A percentile compares a stretch with the other conserved stretches of the same genome.
These are phyloP conservation scores for Globisporangium splendens DNA, from an alignment of 352 stramenopile genomes.

Conservation along the genomic window DNA sequence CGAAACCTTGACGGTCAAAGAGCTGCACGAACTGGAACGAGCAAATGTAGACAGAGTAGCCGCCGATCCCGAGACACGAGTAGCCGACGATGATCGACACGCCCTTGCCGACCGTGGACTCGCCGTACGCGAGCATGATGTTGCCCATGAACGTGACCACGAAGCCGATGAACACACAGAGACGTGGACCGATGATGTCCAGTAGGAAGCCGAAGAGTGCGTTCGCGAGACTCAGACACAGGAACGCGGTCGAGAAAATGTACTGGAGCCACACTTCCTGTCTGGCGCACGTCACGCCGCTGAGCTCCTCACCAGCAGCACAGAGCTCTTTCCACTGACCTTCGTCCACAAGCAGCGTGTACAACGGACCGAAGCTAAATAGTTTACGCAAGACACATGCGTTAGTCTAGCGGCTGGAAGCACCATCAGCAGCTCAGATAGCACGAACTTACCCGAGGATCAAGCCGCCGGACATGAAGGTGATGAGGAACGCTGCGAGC, in stretches of 20 bases:
- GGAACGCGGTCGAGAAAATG: slow-evolving; percentile 46
- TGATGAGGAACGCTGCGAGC: slow-evolving; percentile 25
- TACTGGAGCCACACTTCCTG: slow-evolving; percentile 51
- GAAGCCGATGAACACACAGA: slow-evolving; percentile 31
- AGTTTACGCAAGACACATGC: not conserved
- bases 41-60: slow-evolving; percentile 40
- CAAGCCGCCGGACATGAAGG: slow-evolving; percentile 33
- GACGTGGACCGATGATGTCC: slow-evolving; percentile 39
- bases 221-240: slow-evolving; percentile 44
- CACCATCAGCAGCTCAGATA: not conserved
- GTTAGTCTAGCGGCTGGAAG: not conserved
- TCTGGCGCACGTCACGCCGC: slow-evolving; percentile 30
- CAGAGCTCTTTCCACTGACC: slow-evolving; percentile 47
- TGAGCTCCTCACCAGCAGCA: slow-evolving; percentile 15
- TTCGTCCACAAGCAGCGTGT: slow-evolving; percentile 41
- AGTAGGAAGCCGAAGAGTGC: slow-evolving; percentile 39
- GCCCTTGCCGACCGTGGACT: slow-evolving; percentile 29
- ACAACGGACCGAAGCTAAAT: slow-evolving; percentile 38
- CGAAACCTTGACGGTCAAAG: slow-evolving; percentile 35
- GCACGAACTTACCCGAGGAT: slow-evolving; percentile 20
- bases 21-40: slow-evolving; percentile 52
- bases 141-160: slow-evolving; percentile 40
- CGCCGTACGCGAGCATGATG: slow-evolving; percentile 35
- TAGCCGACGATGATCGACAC: slow-evolving; percentile 36
- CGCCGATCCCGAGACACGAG: slow-evolving; percentile 36